Evolutionary conservation across 2,329 filamentous ascomycete genomes (phyloP), one percentile per base, ranked within the genome.

Genomic region (Apiospora arundinis): DNA sequence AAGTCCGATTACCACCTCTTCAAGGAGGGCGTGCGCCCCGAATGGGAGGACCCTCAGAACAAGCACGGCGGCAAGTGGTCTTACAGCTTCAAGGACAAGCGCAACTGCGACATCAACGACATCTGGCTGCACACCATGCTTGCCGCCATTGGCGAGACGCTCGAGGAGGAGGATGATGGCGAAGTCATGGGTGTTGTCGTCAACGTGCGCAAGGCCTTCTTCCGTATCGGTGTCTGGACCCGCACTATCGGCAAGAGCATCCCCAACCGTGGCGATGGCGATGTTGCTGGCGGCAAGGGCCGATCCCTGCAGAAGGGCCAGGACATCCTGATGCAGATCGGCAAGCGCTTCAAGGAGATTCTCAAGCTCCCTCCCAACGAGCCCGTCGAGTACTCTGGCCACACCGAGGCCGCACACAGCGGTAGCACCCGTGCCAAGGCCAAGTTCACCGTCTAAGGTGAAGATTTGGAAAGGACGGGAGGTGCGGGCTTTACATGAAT

Each of bases 1-100:
- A 99, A 99, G 88, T 97, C 96, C 80, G 96, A 99, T 83, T 99
- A 99, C 86, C 97, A 99, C 81, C 93, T 99, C 63, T 99, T 99
- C 92, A 99, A 99, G 88, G 92, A 92, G 78, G 95, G 95, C 75
- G 94, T 99, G 74, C 94, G 96, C 75, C 96, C 96, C 46, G 97
- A 99, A 85, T 99, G 96, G 96, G 96, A 99, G 84, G 96, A 99
- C 82, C 88, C 91, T 37, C 95, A 98, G 87, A 99, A 99, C 88
- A 99, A 98, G 90, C 95, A 98, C 82, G 96, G 96, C 78, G 96
- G 96, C 85, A 98, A 98, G 85, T 99, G 96, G 96, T 95, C 95
- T 37, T 98, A 97, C 86, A 92, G 94, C 80, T 98, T 97, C 91
- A 97, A 97, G 88, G 94, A 98, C 78, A 98, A 97, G 90, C 92